Evolutionary conservation across 2,329 filamentous ascomycete genomes (phyloP).

Genomic region (Colletotrichum costaricense): DNA sequence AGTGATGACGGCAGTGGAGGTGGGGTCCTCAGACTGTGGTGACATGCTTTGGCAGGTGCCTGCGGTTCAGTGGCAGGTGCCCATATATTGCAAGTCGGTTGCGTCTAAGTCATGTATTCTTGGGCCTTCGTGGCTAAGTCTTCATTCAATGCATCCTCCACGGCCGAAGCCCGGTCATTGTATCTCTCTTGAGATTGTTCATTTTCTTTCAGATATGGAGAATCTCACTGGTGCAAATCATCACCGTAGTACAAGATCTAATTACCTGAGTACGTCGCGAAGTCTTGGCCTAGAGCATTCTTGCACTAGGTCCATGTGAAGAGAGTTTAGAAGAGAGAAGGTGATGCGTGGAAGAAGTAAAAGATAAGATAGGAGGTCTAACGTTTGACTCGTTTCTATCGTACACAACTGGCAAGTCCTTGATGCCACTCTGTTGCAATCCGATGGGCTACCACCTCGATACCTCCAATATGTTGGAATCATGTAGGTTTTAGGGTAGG

Average conservation of each 20-base stretch:
- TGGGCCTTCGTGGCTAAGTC: too few species aligned
- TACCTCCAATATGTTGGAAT: background rate
- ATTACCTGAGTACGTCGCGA: background rate
- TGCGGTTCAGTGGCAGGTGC: background rate
- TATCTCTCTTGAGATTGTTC: background rate
- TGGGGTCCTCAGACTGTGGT: conserved; percentile 18
- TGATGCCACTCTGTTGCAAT: background rate
- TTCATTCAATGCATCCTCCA: background rate
- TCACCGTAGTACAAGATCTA: background rate
- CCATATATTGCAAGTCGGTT: background rate
- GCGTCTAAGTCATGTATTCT: background rate
- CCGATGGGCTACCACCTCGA: background rate
- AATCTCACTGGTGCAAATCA: background rate
- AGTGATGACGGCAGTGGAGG: conserved; percentile 31
- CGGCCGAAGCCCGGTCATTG: background rate
- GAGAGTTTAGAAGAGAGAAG: conserved; percentile 10
- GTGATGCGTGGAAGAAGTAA: conserved; percentile 15
- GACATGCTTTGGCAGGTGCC: conserved; percentile 7
- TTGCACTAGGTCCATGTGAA: conserved; percentile 6
- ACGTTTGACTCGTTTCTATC: too few species aligned
- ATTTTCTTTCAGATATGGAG: background rate
- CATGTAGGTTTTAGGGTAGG: background rate
- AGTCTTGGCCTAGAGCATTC: background rate
- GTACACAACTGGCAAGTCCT: too few species aligned
- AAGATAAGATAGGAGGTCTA: background rate